Evolutionary conservation across 2,329 filamentous ascomycete genomes (phyloP), one percentile per base, ranked within the genome.

Genomic region (Talaromyces sp.): DNA sequence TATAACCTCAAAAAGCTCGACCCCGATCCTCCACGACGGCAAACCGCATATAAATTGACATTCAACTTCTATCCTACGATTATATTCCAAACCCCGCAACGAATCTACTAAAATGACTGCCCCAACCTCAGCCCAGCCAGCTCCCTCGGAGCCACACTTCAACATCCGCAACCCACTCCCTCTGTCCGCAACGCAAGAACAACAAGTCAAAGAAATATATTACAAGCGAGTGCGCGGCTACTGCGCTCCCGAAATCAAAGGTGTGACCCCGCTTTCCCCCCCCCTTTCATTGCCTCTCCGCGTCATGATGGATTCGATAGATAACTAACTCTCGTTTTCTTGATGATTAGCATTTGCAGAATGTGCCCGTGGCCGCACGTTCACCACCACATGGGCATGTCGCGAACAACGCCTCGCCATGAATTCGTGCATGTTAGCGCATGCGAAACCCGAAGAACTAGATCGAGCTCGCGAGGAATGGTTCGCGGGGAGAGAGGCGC

Each of bases 391-490:
- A 12, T 97, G 95, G 82, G 85, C 87, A 60, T 99, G 95, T 81
- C 88, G 92, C 60, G 79, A 83, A 56, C 84, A 93, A 72, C 89
- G 92, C 71, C 87, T 88, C 66, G 82, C 84, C 39, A 99, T 99
- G 95, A 99, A 99, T 79, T 83, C 81, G 65, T 99, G 95, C 81
- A 97, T 99, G 92, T 83, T 93, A 69, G 77, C 83, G 62, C 89
- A 96, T 79, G 93, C 93, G 61, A 96, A 91, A 67, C 90, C 88
- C 66, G 86, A 84, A 61, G 91, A 96, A 75, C 85, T 96, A 76
- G 95, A 99, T 79, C 87, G 86, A 25, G 95, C 95, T 66, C 83
- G 95, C 59, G 90, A 92, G 76, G 92, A 98, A 74, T 99, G 95
- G 95, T 98, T 98, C 76, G 86, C 87, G 58, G 83, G 85, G 66